These are phyloP conservation scores for Lathyrus sativus DNA, from an alignment of 306 rosid species.

Conservation along the genomic window DNA sequence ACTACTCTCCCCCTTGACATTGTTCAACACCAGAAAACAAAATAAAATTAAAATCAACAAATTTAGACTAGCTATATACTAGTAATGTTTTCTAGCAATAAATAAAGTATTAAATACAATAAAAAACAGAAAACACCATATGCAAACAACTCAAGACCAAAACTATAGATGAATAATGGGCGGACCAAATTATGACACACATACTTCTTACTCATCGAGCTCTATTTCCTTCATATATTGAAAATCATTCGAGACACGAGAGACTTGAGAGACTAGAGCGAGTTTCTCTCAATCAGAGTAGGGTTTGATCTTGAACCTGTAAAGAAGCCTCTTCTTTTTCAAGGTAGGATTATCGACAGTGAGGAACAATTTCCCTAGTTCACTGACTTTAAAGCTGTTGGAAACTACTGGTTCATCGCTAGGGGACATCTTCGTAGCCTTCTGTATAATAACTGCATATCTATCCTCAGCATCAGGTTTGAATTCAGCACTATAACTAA, in stretches of 20 bases:
- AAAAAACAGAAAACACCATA: constrained; percentile 41
- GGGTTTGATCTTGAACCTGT: constrained; percentile 92
- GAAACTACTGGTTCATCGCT: constrained; percentile 78
- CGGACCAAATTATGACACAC: constrained; percentile 34
- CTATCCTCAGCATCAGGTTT: constrained; percentile 68
- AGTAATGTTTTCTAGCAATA: constrained; percentile 28
- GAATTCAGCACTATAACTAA: constrained; percentile 80
- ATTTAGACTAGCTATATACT: constrained; percentile 31
- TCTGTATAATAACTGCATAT: constrained; percentile 70
- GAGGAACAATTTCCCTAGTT: constrained; percentile 84
- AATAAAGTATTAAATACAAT: constrained; percentile 26
- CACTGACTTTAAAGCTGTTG: constrained; percentile 67
- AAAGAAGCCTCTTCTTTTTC: constrained; percentile 81
- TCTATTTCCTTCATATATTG: constrained; percentile 25
- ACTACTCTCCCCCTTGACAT: constrained; percentile 32
- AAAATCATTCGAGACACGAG: constrained; percentile 14
- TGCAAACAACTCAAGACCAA: constrained; percentile 45
- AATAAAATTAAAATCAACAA: constrained; percentile 15
- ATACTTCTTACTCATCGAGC: constrained; percentile 41
- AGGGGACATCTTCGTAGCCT: constrained; percentile 70
- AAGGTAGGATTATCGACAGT: constrained; percentile 77
- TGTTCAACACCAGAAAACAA: constrained; percentile 37
- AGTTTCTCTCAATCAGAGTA: constrained; percentile 47
- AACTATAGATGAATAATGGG: constrained; percentile 40
- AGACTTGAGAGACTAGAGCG: background rate